Evolutionary conservation across 176 grass and related monocot genomes (phyloP), one percentile per base, ranked within the genome.

Genomic region (Lolium multiflorum): DNA sequence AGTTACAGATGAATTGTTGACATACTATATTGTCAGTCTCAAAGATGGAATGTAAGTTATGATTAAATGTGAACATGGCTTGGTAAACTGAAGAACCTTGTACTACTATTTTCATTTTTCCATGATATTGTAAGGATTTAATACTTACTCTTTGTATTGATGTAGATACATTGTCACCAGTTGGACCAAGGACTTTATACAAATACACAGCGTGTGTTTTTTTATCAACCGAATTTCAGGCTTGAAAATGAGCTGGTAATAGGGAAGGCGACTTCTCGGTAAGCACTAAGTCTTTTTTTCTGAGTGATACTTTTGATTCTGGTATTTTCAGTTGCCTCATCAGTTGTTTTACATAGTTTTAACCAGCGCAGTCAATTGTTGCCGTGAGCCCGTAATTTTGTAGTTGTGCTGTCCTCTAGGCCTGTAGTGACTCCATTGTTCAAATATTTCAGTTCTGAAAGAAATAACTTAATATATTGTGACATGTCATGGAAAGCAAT

Each of bases 251-350:
- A 59, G 69, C 80, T 88, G 51, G 51, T 50, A 64, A 81, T 84
- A 84, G 75, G 66, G 89, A 68, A 55, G 87, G 11, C 6, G 18
- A 17, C 81, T 59, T 81, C 16, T 69, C 43, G 89, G 89, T 91
- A 81, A 80, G 85, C n/a, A 59, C 39, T 77, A 60, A 61, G 13
- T 54, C 60, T 7, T 54, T 64, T 76, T 43, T 51, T 24, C n/a
- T 28, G 31, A 28, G 3, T 25, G 3, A 2, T 2, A 75, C 50
- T 82, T 78, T 74, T 78, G 77, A 24, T n/a, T 51, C 15, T 72
- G 83, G 57, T 68, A 73, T 31, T 54, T 57, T 46, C n/a, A 43
- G 13, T 63, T 55, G 3, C 20, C 20, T 65, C 5, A 14, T 16
- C 1, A 63, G 6, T 58, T 79, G 31, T 31, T 55, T 47, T 39